Evolutionary conservation across 2,329 filamentous ascomycete genomes (phyloP), one percentile per base, ranked within the genome.

Genomic region (Alternaria tenuissima): DNA sequence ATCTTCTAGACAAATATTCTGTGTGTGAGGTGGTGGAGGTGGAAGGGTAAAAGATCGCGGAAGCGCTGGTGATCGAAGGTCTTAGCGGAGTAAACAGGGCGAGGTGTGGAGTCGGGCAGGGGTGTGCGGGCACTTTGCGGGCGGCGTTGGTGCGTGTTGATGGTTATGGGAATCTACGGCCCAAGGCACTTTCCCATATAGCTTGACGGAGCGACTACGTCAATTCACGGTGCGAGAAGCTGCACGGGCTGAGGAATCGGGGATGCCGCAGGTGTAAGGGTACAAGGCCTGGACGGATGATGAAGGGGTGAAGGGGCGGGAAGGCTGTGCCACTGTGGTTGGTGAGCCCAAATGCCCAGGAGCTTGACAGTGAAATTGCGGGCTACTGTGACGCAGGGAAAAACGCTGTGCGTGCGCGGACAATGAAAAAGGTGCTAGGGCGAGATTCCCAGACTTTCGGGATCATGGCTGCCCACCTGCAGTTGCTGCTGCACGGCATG

Each of bases 101-200:
- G 63, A 61, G 64, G 64, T 69, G 71, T 67, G 65, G 68, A 66
- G 63, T 48, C 51, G 57, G n/a, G 62, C 65, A 61, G 68, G 68
- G 62, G 63, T 63, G 39, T 57, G 53, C 56, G 60, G 51, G 39
- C 55, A 55, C 43, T 38, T 32, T 49, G 51, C 51, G 52, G 52
- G 51, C 56, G 43, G 56, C 52, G 49, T 42, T 54, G 51, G 55
- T 36, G 42, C 36, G 53, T 53, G 51, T 38, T 34, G 44, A 16
- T 47, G 55, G n/a, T 57, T 53, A 68, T 70, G 71, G 62, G 58
- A 63, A 58, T 62, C 54, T 32, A 39, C 47, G 39, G 52, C 41
- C 34, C 34, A 30, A 11, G 39, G 47, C 57, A 61, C 58, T 70
- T 69, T 63, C 59, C 72, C 65, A 67, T 67, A 64, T 63, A 42